Evolutionary conservation across 2,329 filamentous ascomycete species (phyloP).

Genomic region (Ophiostoma australiae): DNA sequence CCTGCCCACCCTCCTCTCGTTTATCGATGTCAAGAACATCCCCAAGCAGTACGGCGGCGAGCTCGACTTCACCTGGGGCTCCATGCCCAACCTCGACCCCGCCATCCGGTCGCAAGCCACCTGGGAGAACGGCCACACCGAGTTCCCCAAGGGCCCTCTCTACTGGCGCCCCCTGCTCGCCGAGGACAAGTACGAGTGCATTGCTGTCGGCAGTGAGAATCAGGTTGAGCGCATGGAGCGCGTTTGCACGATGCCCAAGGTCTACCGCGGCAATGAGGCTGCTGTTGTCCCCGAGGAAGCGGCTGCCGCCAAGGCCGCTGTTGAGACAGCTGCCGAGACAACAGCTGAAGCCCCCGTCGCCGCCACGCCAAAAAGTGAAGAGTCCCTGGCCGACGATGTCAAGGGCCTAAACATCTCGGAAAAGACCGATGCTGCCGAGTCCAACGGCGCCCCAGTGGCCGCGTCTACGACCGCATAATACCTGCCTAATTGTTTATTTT

Average conservation of each 20-base stretch:
- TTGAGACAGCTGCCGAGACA: neutral
- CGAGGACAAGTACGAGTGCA: conserved; percentile 47
- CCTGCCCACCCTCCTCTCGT: conserved; percentile 68
- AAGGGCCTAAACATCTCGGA: conserved; percentile 24
- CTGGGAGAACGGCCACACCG: conserved; percentile 50
- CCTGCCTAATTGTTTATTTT: neutral
- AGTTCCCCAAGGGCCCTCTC: conserved; percentile 54
- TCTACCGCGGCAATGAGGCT: conserved; percentile 31
- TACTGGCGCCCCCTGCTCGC: conserved; percentile 49
- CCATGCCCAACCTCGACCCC: conserved; percentile 68
- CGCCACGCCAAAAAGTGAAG: neutral
- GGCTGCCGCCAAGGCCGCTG: conserved; percentile 15
- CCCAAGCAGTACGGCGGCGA: conserved; percentile 86
- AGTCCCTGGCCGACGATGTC: conserved; percentile 16
- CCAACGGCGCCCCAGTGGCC: conserved; percentile 7
- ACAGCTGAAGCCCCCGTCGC: conserved; percentile 5
- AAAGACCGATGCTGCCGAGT: conserved; percentile 17
- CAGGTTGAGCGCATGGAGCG: conserved; percentile 44
- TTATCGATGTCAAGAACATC: conserved; percentile 77
- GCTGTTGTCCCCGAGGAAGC: conserved; percentile 21
- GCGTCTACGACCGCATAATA: neutral
- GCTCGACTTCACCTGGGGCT: conserved; percentile 75
- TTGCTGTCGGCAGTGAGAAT: conserved; percentile 47
- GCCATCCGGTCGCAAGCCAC: conserved; percentile 45
- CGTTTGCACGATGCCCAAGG: conserved; percentile 49